A percentile compares a stretch with the other conserved stretches of the same genome.
Evolutionary conservation across 352 stramenopile species (phyloP).

Genomic region (Pythium insidiosum): DNA sequence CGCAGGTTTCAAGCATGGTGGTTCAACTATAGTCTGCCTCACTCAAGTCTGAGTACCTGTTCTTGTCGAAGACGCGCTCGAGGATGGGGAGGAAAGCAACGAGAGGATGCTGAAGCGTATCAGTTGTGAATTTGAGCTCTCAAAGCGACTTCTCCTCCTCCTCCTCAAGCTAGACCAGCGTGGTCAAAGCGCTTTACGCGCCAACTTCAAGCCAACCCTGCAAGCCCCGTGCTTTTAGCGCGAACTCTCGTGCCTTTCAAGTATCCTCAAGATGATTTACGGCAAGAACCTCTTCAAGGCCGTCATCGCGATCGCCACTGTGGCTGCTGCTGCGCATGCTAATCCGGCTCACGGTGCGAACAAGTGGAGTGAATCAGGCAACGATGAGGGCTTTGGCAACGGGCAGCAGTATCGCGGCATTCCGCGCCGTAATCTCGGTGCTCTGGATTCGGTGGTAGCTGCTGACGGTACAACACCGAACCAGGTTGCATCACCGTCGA

Average conservation of each 20-base stretch:
- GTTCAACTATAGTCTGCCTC: too few relatives aligned
- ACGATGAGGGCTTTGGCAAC: slow-evolving; percentile 14
- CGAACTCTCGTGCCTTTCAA: too few relatives aligned
- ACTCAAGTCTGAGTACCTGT: too few relatives aligned
- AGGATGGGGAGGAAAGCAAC: too few relatives aligned
- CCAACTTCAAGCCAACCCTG: too few relatives aligned
- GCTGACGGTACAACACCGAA: slow-evolving; percentile 11
- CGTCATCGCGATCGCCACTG: slow-evolving; percentile 45
- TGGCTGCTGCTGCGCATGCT: slow-evolving; percentile 26
- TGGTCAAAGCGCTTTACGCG: too few relatives aligned
- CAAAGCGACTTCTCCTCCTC: slow-evolving; percentile 8
- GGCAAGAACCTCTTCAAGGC: slow-evolving; percentile 43
- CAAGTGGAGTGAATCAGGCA: slow-evolving; percentile 8
- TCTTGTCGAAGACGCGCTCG: too few relatives aligned
- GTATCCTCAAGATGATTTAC: slow-evolving; percentile 51
- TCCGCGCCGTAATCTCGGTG: slow-evolving; percentile 20
- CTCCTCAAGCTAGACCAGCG: too few relatives aligned
- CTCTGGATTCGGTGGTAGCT: slow-evolving; percentile 15
- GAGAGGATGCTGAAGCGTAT: too few relatives aligned
- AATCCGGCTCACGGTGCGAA: slow-evolving; percentile 14
- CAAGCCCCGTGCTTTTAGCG: too few relatives aligned
- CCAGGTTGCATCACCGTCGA: slow-evolving; percentile 26
- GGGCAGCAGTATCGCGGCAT: slow-evolving; percentile 18
- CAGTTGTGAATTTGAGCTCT: slow-evolving; percentile 19
- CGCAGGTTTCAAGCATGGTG: too few relatives aligned